A percentile compares a stretch with the other conserved stretches of the same genome.
These are phyloP conservation scores for Actinomortierella ambigua DNA, from an alignment of 371 early-diverging fungal species.

Conservation along the genomic window DNA sequence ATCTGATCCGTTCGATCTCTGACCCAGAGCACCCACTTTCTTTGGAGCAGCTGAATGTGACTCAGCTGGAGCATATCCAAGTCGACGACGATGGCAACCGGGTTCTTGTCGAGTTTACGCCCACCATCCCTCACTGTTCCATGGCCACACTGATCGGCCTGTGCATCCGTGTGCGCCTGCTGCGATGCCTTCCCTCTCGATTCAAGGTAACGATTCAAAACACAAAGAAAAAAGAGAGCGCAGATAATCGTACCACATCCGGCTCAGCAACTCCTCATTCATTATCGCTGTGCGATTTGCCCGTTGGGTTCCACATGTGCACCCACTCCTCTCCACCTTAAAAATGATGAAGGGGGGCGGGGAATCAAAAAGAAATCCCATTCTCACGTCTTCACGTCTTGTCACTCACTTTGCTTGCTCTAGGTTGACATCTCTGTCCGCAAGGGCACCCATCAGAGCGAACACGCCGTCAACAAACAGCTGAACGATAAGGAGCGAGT, in stretches of 20 bases:
- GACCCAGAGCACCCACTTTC: conserved; percentile 99
- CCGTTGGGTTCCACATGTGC: no score
- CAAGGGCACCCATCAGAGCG: conserved; percentile 96
- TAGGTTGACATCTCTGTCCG: conserved; percentile 88
- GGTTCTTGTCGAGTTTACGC: conserved; percentile 88
- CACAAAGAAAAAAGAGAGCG: background rate
- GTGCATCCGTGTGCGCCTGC: conserved; percentile 92
- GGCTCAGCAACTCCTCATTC: no score
- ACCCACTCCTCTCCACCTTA: no score
- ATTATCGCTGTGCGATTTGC: no score
- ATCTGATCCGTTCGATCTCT: conserved; percentile 95
- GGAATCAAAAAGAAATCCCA: no score
- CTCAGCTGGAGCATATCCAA: conserved; percentile 82
- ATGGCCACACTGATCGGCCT: conserved; percentile 99
- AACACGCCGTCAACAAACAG: conserved; percentile 96
- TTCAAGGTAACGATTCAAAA: conserved; percentile 71
- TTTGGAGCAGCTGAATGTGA: conserved; percentile 94
- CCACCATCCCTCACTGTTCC: conserved; percentile 99
- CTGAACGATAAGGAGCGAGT: conserved; percentile 99
- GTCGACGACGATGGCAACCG: conserved; percentile 73
- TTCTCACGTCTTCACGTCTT: conserved; percentile 1
- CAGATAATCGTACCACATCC: no score
- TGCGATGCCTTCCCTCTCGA: conserved; percentile 84
- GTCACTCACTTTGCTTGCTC: background rate
- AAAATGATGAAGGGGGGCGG: no score